Evolutionary conservation across 202 grass and related monocot species (phyloP), one percentile per base, ranked within the genome.

Genomic region (Cymbopogon flexuosus): DNA sequence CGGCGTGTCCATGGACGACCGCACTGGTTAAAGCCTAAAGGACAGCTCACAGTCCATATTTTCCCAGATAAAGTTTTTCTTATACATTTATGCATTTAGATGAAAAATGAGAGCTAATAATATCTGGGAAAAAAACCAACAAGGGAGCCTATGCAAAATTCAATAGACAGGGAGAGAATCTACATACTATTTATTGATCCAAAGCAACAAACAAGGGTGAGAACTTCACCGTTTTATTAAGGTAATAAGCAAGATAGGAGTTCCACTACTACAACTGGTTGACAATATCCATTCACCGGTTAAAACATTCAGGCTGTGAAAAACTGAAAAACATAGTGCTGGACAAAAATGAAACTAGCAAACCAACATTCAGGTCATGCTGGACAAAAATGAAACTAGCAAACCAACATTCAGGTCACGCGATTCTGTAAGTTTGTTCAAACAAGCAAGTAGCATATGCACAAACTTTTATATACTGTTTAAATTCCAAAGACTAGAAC

Each of bases 401-500:
- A 36, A 36, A 6, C 36, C 36, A 8, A 39, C 36, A 39, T 39
- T 11, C 31, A 33, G 68, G 22, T 30, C 22, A 18, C 14, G 16
- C 15, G 19, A 13, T 29, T 62, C 13, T 69, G 65, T 16, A 41
- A 3, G 4, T 21, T 5, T 56, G 47, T 62, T 81, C 18, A 69
- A 61, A 65, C 59, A 79, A 16, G 29, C 7, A 18, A 68, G 18
- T 4, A 57, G 68, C 18, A 37, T 37, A 72, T 78, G 43, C 65
- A 65, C 67, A 29, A 3, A 33, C 58, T 46, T 5, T 66, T 18
- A 51, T 18, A 51, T 21, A 34, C 22, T 8, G 10, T 74, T 40
- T 37, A 69, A 5, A 22, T 14, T 15, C 36, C 82, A 5, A 70
- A 33, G n/a, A 36, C 78, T 89, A 86, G 63, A 95, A 76, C 69